Percentiles rank a stretch among this genome's conserved stretches.
phyloP scores from a whole-genome alignment of 2,329 filamentous ascomycete genomes.

The Ophiostoma ips region DNA sequence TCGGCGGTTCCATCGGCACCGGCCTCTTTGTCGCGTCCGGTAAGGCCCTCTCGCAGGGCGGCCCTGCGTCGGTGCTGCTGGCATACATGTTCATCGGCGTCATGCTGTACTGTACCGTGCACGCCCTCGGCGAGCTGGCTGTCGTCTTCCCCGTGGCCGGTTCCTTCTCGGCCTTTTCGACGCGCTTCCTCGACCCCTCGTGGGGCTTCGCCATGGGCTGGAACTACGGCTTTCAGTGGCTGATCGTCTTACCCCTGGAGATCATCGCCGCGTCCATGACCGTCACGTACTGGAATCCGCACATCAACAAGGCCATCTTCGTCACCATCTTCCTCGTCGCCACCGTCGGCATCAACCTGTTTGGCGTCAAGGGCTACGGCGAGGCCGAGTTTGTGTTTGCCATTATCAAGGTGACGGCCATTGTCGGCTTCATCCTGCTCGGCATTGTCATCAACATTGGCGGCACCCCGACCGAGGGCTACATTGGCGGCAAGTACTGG shows the following conservation, averaged over 20 bases:
- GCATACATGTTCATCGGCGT: conserved; percentile 66
- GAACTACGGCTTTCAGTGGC: conserved; percentile 88
- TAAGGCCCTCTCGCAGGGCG: conserved; percentile 53
- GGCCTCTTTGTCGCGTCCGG: conserved; percentile 81
- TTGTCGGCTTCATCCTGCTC: conserved; percentile 80
- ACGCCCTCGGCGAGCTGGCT: conserved; percentile 82
- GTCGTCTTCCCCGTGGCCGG: conserved; percentile 84
- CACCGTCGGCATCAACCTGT: conserved; percentile 73
- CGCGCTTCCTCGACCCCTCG: conserved; percentile 80
- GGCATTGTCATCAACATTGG: conserved; percentile 78
- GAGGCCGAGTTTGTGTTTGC: conserved; percentile 84
- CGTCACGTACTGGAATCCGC: conserved; percentile 62
- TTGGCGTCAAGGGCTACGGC: conserved; percentile 77
- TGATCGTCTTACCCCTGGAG: conserved; percentile 69
- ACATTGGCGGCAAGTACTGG: conserved; percentile 74
- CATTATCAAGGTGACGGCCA: conserved; percentile 70
- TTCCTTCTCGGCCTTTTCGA: conserved; percentile 85
- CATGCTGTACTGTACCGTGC: conserved; percentile 87
- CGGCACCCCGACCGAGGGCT: conserved; percentile 56
- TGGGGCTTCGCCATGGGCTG: conserved; percentile 95
- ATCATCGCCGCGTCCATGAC: conserved; percentile 79
- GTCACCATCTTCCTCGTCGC: conserved; percentile 66
- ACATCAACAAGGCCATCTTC: conserved; percentile 56
- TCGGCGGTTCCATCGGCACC: conserved; percentile 82
- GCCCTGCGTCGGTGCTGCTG: conserved; percentile 64